These are phyloP conservation scores for Colletotrichum tabaci DNA, from an alignment of 2,329 filamentous ascomycete species.

Conservation along the genomic window DNA sequence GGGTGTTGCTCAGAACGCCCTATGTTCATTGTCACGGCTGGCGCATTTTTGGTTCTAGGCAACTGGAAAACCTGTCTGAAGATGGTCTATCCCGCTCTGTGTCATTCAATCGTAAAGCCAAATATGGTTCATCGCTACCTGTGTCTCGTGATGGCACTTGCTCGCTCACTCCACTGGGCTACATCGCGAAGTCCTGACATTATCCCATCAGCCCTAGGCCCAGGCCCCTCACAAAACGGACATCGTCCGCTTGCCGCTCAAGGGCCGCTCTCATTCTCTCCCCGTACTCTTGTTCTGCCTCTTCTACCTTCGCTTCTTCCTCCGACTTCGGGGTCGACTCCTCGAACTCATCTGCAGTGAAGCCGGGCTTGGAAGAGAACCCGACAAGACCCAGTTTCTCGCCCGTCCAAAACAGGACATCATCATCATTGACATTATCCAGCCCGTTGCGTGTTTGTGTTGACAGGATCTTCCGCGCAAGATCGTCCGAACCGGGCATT, in stretches of 20 bases:
- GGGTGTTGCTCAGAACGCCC: not conserved
- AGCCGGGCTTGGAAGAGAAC: constrained; percentile 69
- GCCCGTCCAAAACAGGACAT: constrained; percentile 89
- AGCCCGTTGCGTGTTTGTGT: constrained; percentile 58
- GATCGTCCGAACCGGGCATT: constrained; percentile 74
- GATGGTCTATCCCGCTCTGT: not conserved
- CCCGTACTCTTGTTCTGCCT: constrained; percentile 74
- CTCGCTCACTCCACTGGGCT: not conserved
- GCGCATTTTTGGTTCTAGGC: not conserved
- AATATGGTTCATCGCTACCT: not conserved
- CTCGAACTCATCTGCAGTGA: constrained; percentile 67
- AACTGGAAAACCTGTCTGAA: not conserved
- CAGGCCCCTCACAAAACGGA: constrained; percentile 79
- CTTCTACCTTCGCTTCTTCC: constrained; percentile 65
- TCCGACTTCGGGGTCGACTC: constrained; percentile 58
- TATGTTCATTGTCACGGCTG: not conserved
- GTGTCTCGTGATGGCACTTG: not conserved
- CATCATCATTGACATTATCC: constrained; percentile 67
- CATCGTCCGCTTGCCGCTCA: constrained; percentile 83
- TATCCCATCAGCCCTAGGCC: constrained; percentile 49
- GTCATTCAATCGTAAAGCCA: constrained; percentile 2
- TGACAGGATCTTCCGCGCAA: constrained; percentile 85
- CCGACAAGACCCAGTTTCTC: constrained; percentile 83
- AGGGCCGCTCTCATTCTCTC: constrained; percentile 81
- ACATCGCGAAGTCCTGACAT: not conserved